Evolutionary conservation across 78 protist genomes (phyloP), one percentile per base, ranked within the genome.

Genomic region (Planoprotostelium fungivorum): DNA sequence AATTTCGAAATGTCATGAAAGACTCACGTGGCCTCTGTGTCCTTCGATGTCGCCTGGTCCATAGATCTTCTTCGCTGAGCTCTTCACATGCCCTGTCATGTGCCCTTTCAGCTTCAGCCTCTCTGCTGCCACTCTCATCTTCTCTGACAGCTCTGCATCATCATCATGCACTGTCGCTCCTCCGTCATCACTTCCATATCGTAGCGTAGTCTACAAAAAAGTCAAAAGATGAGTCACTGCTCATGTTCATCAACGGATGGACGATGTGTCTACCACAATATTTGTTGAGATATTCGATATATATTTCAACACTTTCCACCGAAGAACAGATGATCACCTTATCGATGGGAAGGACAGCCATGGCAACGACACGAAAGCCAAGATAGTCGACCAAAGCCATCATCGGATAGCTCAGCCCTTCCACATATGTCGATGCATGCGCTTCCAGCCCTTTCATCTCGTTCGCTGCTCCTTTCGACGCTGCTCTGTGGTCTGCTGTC

Each of bases 11-110:
- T 36, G 5, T 16, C 5, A 5, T 85, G 63, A 36, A 16, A 37
- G n/a, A 37, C 87, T 35, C 16, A 85, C 87, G 36, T 37, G 37
- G 5, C 95, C 95, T 1, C 90, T 34, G 38, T 93, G 95, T 37
- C 93, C 95, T 84, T 93, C 95, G 37, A 93, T 93, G n/a, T 93
- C 95, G 63, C 92, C 88, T 5, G 95, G 95, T 5, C 93, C 95
- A 38, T 93, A 93, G 25, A 93, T 84, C 84, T 90, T 29, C 36
- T 92, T 73, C 10, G n/a, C n/a, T n/a, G n/a, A n/a, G n/a, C 85
- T 34, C 0, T 84, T 90, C 35, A 86, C 86, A 29, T 86, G 38
- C 23, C 94, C 94, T 25, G 91, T 89, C 29, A 73, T 5, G 85
- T 93, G 95, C n/a, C 95, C 95, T 84, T 90, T 93, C 37, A 93